Base-by-base conservation (phyloP, 140 eudicot genomes). In the Stevia rebaudiana region DNA sequence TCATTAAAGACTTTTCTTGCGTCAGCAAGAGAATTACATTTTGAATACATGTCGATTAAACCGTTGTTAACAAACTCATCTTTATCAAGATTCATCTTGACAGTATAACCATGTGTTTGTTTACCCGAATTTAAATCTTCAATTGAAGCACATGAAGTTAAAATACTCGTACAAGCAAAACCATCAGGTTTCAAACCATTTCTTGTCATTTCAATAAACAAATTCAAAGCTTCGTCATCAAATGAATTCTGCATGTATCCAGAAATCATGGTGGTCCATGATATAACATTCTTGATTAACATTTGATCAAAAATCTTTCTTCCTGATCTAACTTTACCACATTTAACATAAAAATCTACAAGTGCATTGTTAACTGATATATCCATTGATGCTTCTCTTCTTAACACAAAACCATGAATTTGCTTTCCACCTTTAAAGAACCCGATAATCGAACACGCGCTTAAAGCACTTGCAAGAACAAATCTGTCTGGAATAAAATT, bases 211-310 rank as follows among this genome's bases (percentile, higher is more conserved):
- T 80, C 68, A 23, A 51, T 18, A 67, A 78, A 83, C 73, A 88
- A 69, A 28, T 46, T 63, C 54, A 85, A 13, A 0, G 96, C 90
- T 30, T 88, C 90, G 16, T 3, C 4, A 77, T 88, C 63, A 24
- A 49, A 80, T n/a, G 82, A 81, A 67, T 73, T 82, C 52, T 82
- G 87, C 96, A 85, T 88, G 52, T 74, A 80, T 28, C 96, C 95
- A 42, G 94, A 81, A 51, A 85, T 88, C 90, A 88, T 88, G 0
- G 87, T 80, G 24, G 95, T 80, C 96, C 95, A 88, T 3, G 96
- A 78, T 60, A 80, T 71, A 46, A 55, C 74, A 69, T 87, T 81
- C 80, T 76, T 88, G 35, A 63, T 71, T 3, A 6, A 49, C 90
- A 88, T 85, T 4, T 19, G 82, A 62, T 85, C 80, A 72, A 88